A percentile compares a stretch with the other conserved stretches of the same genome.
Conservation (phyloP, 2,329 filamentous ascomycete species). For the Epichloe baconii region DNA sequence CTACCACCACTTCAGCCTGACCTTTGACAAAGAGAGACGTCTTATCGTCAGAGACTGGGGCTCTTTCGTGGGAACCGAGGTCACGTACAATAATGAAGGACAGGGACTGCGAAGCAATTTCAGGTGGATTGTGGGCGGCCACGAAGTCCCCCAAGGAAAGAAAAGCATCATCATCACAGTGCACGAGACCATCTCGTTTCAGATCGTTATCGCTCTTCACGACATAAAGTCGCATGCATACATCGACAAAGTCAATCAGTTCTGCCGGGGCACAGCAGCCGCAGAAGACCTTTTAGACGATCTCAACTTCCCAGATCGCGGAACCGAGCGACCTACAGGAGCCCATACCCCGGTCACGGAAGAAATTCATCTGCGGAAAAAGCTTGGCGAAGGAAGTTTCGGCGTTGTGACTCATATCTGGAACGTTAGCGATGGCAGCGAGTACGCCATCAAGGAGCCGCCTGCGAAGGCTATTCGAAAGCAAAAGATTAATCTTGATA, state of each 20-base stretch:
- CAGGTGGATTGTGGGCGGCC: too few species aligned
- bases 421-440: constrained; percentile 11
- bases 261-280: background rate
- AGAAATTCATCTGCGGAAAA: constrained; percentile 5
- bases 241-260: background rate
- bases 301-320: background rate
- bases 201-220: too few species aligned
- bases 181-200: too few species aligned
- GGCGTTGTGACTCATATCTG: constrained; percentile 9
- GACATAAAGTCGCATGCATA: background rate
- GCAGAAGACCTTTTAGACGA: background rate
- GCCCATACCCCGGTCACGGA: background rate
- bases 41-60: constrained; percentile 8
- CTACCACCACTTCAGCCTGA: constrained; percentile 7
- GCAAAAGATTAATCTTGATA: background rate
- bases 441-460: constrained; percentile 12
- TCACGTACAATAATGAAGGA: too few species aligned
- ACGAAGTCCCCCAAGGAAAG: too few species aligned
- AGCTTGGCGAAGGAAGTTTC: constrained; percentile 8
- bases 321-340: background rate
- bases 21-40: constrained; percentile 7
- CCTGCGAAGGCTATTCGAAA: background rate
- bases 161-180: too few species aligned
- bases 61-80: background rate
- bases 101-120: too few species aligned